Base-by-base conservation (phyloP, 441 rosid genomes). In the Euphorbia schlechtendalii region DNA sequence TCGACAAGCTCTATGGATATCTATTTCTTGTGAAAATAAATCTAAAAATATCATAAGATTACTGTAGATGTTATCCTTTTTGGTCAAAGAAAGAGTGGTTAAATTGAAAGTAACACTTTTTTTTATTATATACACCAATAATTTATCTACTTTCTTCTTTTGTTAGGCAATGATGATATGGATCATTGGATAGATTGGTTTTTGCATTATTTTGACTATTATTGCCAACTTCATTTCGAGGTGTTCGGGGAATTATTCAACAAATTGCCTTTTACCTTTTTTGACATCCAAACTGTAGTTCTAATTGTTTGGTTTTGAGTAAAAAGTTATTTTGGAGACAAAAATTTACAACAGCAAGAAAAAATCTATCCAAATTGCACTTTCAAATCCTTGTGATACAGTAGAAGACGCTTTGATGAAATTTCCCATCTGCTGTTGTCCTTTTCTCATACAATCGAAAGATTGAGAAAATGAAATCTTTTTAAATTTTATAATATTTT, bases 201-300 rank as follows among this genome's bases (percentile, higher is more conserved):
- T 28, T 67, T 62, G 20, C 41, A 48, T 56, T 7, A 22, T 10
- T 32, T 3, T 55, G n/a, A 18, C 59, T 22, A 40, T 52, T 68
- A 45, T 45, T 45, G 65, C 40, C 62, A 72, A 71, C 76, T 63
- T 64, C 30, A 71, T 74, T 63, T 64, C 30, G 30, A 27, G 30
- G 30, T 27, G 30, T 27, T 27, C 30, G 30, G 1, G 1, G 30
- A 27, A 27, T 27, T 27, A 27, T 27, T 27, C 30, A 27, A 27
- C 30, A 27, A 27, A 1, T 27, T 27, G 30, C 4, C 4, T 27
- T 27, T 27, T 27, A 1, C 4, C 30, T 27, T 27, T 27, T 27
- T 27, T 27, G 1, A 27, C 30, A 27, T 27, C 30, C 30, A 27
- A 27, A 27, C 30, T 1, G 30, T 27, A 4, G 30, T 27, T n/a